Base-by-base conservation (phyloP, 345 rosid genomes). In the Lepidium aucheri region DNA sequence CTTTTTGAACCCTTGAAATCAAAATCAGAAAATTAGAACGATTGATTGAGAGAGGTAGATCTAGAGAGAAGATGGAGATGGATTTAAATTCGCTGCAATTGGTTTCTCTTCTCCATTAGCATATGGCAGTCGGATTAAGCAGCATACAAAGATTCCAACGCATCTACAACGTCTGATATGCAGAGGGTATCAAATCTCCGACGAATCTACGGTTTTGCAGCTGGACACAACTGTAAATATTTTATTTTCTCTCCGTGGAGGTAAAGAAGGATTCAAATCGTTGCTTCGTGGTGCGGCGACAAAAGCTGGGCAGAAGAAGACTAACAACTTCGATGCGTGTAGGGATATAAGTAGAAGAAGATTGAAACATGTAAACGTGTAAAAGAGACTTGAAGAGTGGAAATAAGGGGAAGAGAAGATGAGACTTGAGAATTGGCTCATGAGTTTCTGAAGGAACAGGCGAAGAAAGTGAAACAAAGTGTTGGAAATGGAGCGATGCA, bases 311-410 rank as follows among this genome's bases (percentile, higher is more conserved):
- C 96, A 90, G 77, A 94, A 90, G 85, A 94, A 90, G 81, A 88
- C 97, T 2, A 90, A 83, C 63, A 94, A 94, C 72, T 90, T 94
- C 68, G 96, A 87, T 52, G 99, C 99, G 16, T 94, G 99, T 64
- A 82, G 97, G n/a, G 99, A 88, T 56, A 90, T 94, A 96, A 94
- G 96, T 62, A 97, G 99, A 7, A 72, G 22, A 20, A 83, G 97
- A 80, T 73, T 94, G 79, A 80, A 96, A 56, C 99, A 94, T 55
- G 99, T 94, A 12, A 88, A 88, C 60, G 96, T 95, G 3, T 96
- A 94, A 93, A 87, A 85, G 86, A 83, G 80, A 78, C 68, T 94
- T 58, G 93, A 90, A 82, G 96, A 90, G 81, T 94, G 97, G 97
- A 84, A 72, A 65, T 91, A 83, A 22, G 99, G 81, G 56, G 93